Conservation (phyloP, 2,329 filamentous ascomycete genomes). For the Cytospora piceae region DNA sequence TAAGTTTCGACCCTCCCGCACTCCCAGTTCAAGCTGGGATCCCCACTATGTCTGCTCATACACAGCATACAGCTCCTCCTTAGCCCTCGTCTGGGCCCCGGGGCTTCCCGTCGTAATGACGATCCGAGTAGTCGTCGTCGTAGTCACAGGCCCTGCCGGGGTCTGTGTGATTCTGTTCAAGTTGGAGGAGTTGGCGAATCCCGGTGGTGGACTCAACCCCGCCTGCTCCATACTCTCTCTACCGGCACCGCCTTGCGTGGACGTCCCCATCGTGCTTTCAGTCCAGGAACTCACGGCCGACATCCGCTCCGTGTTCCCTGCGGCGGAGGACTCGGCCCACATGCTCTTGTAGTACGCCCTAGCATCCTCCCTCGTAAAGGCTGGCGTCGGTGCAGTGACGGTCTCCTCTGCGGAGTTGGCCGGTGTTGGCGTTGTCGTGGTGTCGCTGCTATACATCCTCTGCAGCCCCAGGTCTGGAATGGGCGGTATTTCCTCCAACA, state of each 20-base stretch:
- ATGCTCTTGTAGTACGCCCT: conserved; percentile 19
- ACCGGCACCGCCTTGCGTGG: neutral
- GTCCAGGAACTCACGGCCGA: conserved; percentile 25
- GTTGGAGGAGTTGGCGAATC: conserved; percentile 1
- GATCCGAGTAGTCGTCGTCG: neutral
- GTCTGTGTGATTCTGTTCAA: conserved; percentile 4
- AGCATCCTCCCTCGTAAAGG: conserved; percentile 18
- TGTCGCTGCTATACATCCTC: conserved; percentile 12
- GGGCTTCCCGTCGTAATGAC: neutral
- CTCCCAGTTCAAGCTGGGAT: neutral
- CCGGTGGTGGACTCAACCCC: conserved; percentile 9
- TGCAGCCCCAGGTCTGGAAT: conserved; percentile 11
- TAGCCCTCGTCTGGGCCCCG: neutral
- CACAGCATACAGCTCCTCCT: conserved; percentile 5
- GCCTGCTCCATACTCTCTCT: conserved; percentile 2
- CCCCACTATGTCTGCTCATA: neutral
- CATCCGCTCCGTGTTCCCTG: conserved; percentile 10
- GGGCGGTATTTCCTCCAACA: conserved; percentile 17
- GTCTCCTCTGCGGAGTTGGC: neutral
- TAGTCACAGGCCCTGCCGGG: neutral
- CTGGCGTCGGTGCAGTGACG: conserved; percentile 1
- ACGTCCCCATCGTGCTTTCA: neutral
- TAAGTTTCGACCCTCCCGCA: conserved; percentile 1
- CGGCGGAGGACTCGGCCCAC: conserved; percentile 2
- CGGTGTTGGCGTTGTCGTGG: neutral